phyloP scores from a whole-genome alignment of 768 basidiomycete genomes.

The Suillus luteus region DNA sequence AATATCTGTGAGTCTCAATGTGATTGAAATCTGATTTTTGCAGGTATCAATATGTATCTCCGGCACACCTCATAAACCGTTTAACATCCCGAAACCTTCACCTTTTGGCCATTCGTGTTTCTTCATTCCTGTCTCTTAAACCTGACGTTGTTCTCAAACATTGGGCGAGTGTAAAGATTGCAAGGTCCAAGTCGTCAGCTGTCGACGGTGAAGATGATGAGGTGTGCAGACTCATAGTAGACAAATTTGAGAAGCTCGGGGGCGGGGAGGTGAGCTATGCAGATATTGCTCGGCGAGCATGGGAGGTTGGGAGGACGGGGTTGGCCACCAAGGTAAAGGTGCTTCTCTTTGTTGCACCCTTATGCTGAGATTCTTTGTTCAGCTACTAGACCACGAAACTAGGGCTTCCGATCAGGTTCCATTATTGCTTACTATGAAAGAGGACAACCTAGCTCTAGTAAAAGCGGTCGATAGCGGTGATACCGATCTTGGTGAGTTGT shows the following conservation, averaged over 20 bases:
- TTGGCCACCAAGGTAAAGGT: constrained; percentile 78
- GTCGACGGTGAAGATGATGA: constrained; percentile 73
- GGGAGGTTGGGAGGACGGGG: constrained; percentile 80
- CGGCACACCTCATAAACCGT: constrained; percentile 77
- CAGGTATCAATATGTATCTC: constrained; percentile 83
- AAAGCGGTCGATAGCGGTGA: constrained; percentile 96
- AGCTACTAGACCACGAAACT: constrained; percentile 91
- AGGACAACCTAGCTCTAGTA: constrained; percentile 81
- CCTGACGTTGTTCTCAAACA: constrained; percentile 89
- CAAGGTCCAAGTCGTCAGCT: constrained; percentile 62
- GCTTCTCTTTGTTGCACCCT: not conserved
- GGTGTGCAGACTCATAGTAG: constrained; percentile 80
- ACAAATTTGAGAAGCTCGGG: constrained; percentile 85
- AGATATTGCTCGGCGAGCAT: constrained; percentile 91
- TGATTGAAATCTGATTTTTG: constrained; percentile 12
- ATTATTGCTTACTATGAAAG: constrained; percentile 90
- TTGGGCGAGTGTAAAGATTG: constrained; percentile 94
- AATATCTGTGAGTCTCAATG: constrained; percentile 1
- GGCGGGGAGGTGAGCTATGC: constrained; percentile 85
- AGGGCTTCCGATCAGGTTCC: constrained; percentile 92
- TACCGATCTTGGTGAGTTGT: constrained; percentile 79
- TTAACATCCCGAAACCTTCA: constrained; percentile 88
- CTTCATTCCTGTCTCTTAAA: constrained; percentile 78
- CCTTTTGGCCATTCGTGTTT: constrained; percentile 89
- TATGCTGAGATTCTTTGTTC: constrained; percentile 7